Base-by-base conservation (phyloP, 75 land plant genomes). In the Selaginella tamariscina region DNA sequence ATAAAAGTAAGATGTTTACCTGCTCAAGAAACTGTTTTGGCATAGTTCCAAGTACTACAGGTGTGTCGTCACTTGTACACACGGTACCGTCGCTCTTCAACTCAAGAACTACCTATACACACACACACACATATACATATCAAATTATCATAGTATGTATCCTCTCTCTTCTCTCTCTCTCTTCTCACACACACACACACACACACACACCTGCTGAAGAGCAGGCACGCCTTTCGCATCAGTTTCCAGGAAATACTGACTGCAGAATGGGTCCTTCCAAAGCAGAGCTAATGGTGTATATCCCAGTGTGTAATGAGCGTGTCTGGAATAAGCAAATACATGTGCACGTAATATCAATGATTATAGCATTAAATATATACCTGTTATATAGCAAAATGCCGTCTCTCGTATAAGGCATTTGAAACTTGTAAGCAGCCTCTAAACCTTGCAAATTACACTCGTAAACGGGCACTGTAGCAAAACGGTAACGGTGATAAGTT, bases 191-290 rank as follows among this genome's bases (percentile, higher is more conserved):
- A 67, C 23, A 56, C 21, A 56, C 55, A 62, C 56, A 26, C 24
- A 24, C 15, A 20, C 20, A 62, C 5, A 28, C 82, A 90, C 98
- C 88, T 90, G 96, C 67, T 94, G 98, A 54, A 82, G 79, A 65
- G 73, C 55, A 66, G 87, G 98, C 56, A 90, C 71, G 32, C 98
- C 98, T n/a, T 80, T 82, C 55, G 79, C 80, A 65, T 94, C 98
- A 29, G 98, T 94, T 73, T 94, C 98, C 68, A 94, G 65, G 63
- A 83, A 70, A 78, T 90, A 90, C 33, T 82, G 88, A 73, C 98
- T 90, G 67, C 96, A 90, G 20, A 54, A 69, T 30, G 74, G 80
- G 78, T 94, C 98, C 81, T 94, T 94, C 98, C 98, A 94, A 26
- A 90, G 82, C 28, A 94, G 72, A 21, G 78, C 79, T 54, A 94